These are phyloP conservation scores for Albizia julibrissin DNA, from an alignment of 306 rosid genomes.

Conservation along the genomic window DNA sequence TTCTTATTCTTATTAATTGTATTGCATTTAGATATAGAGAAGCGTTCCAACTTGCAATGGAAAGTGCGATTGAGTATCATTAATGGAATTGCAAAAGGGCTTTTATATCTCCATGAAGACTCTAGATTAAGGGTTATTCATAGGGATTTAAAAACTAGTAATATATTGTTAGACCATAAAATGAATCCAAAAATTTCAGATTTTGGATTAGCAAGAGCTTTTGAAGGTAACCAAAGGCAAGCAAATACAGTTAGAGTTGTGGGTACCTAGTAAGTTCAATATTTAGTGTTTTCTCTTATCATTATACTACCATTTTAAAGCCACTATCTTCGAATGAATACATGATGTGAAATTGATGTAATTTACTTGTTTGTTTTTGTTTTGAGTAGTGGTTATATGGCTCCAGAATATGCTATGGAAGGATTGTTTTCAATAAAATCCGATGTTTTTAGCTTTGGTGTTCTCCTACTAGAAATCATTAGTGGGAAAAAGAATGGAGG, in stretches of 20 bases:
- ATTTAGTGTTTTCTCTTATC: neutral
- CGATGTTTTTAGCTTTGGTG: constrained; percentile 53
- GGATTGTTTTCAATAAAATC: constrained; percentile 50
- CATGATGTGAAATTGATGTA: neutral
- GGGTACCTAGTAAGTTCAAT: constrained; percentile 57
- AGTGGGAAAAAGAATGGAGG: constrained; percentile 38
- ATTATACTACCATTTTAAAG: neutral
- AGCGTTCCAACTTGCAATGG: constrained; percentile 46
- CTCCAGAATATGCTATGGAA: constrained; percentile 61
- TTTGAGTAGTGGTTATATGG: constrained; percentile 59
- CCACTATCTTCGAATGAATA: neutral
- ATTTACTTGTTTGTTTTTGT: neutral
- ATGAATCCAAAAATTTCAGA: constrained; percentile 61
- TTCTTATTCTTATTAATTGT: neutral
- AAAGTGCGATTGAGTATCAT: constrained; percentile 38
- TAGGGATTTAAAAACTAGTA: constrained; percentile 59
- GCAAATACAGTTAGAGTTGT: constrained; percentile 54
- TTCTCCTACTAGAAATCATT: constrained; percentile 50
- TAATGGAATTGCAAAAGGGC: constrained; percentile 57
- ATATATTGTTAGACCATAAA: constrained; percentile 48
- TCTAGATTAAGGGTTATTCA: constrained; percentile 56
- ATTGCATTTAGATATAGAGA: constrained; percentile 35
- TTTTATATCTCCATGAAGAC: constrained; percentile 62
- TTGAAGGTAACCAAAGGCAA: constrained; percentile 43
- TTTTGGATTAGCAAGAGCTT: constrained; percentile 59